Evolutionary conservation across 2,329 filamentous ascomycete genomes (phyloP).

Genomic region (Botrytis medusae): DNA sequence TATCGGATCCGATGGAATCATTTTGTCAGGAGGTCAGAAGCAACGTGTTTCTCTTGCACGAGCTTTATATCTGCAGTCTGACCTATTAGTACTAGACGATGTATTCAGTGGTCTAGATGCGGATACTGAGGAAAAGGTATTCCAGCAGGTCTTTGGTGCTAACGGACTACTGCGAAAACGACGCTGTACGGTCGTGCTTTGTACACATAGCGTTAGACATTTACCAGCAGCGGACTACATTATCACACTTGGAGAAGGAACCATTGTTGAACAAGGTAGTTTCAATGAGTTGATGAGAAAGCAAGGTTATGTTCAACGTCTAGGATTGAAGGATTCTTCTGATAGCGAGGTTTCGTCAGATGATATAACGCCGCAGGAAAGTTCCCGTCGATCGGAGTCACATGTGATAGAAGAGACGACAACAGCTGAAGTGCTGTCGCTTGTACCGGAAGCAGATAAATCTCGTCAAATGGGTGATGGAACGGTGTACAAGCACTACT

Average conservation of each 20-base stretch:
- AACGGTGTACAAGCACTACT: conserved; percentile 32
- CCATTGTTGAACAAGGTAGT: conserved; percentile 41
- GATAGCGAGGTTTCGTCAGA: conserved; percentile 19
- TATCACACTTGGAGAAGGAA: conserved; percentile 39
- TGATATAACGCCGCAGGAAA: conserved; percentile 9
- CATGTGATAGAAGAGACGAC: not conserved
- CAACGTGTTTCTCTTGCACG: conserved; percentile 32
- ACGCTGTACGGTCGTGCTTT: conserved; percentile 40
- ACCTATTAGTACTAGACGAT: conserved; percentile 33
- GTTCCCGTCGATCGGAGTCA: not conserved
- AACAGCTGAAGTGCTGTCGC: conserved; percentile 1
- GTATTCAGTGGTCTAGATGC: conserved; percentile 33
- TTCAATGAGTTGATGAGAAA: conserved; percentile 23
- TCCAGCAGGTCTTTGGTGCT: conserved; percentile 25
- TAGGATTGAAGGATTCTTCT: conserved; percentile 29
- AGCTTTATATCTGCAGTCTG: conserved; percentile 28
- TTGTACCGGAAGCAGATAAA: conserved; percentile 37
- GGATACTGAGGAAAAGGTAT: conserved; percentile 27
- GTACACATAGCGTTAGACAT: conserved; percentile 39
- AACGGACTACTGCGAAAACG: conserved; percentile 29
- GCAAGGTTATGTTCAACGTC: not conserved
- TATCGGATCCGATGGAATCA: conserved; percentile 39
- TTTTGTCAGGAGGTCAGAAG: conserved; percentile 36
- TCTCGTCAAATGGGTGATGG: conserved; percentile 27
- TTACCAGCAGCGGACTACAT: conserved; percentile 45